These are phyloP conservation scores for Teunomyces barrocoloradensis DNA, from an alignment of 805 yeast species.

Conservation along the genomic window DNA sequence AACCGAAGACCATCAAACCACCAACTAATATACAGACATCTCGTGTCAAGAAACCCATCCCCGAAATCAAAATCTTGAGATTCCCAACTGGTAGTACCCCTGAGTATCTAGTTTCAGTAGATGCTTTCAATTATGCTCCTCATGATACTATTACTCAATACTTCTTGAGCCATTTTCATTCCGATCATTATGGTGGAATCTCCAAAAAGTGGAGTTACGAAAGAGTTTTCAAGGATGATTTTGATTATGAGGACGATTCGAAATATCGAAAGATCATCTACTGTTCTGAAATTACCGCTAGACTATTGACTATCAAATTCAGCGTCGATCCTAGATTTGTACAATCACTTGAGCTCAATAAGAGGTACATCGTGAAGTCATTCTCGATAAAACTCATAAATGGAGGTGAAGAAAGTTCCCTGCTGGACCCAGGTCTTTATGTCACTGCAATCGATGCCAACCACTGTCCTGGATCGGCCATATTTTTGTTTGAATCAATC, in stretches of 20 bases:
- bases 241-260: conserved; percentile 20
- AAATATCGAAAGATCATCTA: conserved; percentile 58
- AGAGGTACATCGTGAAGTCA: conserved; percentile 31
- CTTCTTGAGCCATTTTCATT: conserved; percentile 80
- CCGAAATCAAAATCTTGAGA: conserved; percentile 50
- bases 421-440: conserved; percentile 31
- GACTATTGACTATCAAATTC: conserved; percentile 52
- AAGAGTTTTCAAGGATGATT: conserved; percentile 29
- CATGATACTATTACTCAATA: conserved; percentile 49
- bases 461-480: conserved; percentile 95
- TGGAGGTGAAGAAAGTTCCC: conserved; percentile 15
- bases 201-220: conserved; percentile 66
- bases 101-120: conserved; percentile 52
- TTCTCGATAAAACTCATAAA: conserved; percentile 10
- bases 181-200: conserved; percentile 92
- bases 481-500: conserved; percentile 63
- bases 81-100: conserved; percentile 29
- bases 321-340: conserved; percentile 52
- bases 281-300: conserved; percentile 68
- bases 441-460: conserved; percentile 80
- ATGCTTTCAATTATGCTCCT: conserved; percentile 58
- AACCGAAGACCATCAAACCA: conserved; percentile 8
- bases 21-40: conserved; percentile 14
- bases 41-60: conserved; percentile 40
- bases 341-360: conserved; percentile 37